Base-by-base conservation (phyloP, 2,329 filamentous ascomycete species). In the Nannizziopsis barbatae region DNA sequence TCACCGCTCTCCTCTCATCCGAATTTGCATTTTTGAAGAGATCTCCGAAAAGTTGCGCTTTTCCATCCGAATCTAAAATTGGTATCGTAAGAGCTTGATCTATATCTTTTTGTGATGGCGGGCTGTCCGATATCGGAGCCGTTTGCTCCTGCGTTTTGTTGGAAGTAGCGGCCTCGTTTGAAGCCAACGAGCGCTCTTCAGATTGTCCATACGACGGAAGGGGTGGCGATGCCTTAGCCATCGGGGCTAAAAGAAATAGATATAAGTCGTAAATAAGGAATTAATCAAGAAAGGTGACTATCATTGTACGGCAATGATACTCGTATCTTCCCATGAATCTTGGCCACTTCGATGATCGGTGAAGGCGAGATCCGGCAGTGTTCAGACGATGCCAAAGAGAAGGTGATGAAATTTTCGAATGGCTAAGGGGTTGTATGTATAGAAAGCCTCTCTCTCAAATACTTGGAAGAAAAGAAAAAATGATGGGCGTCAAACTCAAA, bases 31-130 rank as follows among this genome's bases (percentile, higher is more conserved):
- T 53, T 11, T 48, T 54, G 61, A 81, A 82, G 22, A 85, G 65
- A 56, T 74, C 79, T 63, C 75, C 75, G 64, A 86, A 86, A 0
- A 75, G 68, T 38, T 74, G 73, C 11, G 74, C 65, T 48, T 76
- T 78, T 49, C 80, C 79, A 50, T 80, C 63, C 33, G 70, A 69
- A 62, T 84, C 81, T 38, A 83, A 72, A 11, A 87, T 32, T 7
- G 51, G 47, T 30, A 57, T 44, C 9, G 35, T 22, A 4, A 49
- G 50, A 8, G 51, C 52, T 30, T 53, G 44, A 9, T 50, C 52
- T 9, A 57, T 33, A 5, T 47, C 43, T 5, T 42, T 22, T 30
- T 49, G 41, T 8, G 40, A 44, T 18, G 53, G 48, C 3, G 41
- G 20, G 20, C 10, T 9, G 15, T 50, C 42, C 9, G 41, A 39